A percentile compares a stretch with the other conserved stretches of the same genome.
Evolutionary conservation across 805 yeast genomes (phyloP).

Genomic region (Ogataea degrootiae): DNA sequence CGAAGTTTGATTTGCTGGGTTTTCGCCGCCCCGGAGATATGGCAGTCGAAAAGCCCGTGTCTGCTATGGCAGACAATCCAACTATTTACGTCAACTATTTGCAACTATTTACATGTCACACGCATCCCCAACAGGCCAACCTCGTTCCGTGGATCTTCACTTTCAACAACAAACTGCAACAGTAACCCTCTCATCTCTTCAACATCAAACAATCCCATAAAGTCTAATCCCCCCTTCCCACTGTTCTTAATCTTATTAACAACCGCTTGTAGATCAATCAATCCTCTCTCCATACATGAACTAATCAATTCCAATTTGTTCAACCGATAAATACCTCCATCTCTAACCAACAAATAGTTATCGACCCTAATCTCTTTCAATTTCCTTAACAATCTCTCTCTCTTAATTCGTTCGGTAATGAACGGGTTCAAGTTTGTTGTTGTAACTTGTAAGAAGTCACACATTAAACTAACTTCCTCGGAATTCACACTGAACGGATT

Average conservation of each 20-base stretch:
- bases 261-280: conserved; percentile 33
- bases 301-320: conserved; percentile 45
- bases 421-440: conserved; percentile 39
- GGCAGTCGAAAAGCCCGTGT: too few species aligned
- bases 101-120: conserved; percentile 2
- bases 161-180: conserved; percentile 11
- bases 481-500: conserved; percentile 46
- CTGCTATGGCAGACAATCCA: too few species aligned
- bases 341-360: conserved; percentile 39
- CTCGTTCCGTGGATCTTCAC: conserved; percentile 7
- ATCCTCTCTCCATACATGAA: conserved; percentile 53
- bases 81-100: too few species aligned
- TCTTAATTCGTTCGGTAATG: conserved; percentile 32
- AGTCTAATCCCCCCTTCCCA: conserved; percentile 4
- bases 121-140: conserved; percentile 18
- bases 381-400: conserved; percentile 33
- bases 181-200: conserved; percentile 12
- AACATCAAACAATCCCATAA: conserved; percentile 16
- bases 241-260: conserved; percentile 5
- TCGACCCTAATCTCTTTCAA: conserved; percentile 47
- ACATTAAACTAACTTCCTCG: conserved; percentile 31
- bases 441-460: conserved; percentile 35
- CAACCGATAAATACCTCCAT: conserved; percentile 45
- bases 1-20: too few species aligned
- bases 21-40: too few species aligned